Conservation (phyloP, 2,329 filamentous ascomycete genomes). For the Onygenales sp. region DNA sequence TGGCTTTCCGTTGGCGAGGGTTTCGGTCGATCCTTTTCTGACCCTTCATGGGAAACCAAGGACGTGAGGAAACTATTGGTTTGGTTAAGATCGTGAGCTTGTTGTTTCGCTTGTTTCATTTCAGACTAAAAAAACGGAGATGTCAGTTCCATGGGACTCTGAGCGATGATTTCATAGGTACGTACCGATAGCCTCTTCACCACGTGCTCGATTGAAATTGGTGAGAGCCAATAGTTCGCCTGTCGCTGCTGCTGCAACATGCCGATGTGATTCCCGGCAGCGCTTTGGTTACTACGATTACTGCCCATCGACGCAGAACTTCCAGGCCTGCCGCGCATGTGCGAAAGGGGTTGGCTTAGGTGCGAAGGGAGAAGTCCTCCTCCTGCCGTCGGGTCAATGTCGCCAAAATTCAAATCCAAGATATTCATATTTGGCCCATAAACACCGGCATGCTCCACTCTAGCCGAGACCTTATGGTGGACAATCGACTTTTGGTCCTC, state of each 20-base stretch:
- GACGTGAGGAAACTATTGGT: conserved; percentile 73
- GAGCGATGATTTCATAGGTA: background rate
- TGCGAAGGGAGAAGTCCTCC: conserved; percentile 62
- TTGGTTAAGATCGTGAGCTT: conserved; percentile 73
- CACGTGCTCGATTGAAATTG: conserved; percentile 88
- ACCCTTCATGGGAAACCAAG: conserved; percentile 62
- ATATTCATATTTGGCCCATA: conserved; percentile 58
- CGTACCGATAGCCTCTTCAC: conserved; percentile 74
- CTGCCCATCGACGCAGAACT: conserved; percentile 59
- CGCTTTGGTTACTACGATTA: conserved; percentile 49
- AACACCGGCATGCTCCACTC: conserved; percentile 89
- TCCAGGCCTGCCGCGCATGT: conserved; percentile 60
- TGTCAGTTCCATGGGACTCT: conserved; percentile 5
- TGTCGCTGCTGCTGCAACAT: conserved; percentile 62
- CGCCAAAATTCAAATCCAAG: conserved; percentile 83
- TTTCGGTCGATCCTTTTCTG: conserved; percentile 42
- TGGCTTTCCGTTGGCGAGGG: conserved; percentile 35
- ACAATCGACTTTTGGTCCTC: conserved; percentile 98
- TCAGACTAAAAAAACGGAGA: conserved; percentile 54
- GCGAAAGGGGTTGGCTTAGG: conserved; percentile 53
- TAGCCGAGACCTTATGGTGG: conserved; percentile 94
- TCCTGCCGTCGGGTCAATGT: conserved; percentile 70
- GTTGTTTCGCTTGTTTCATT: conserved; percentile 79
- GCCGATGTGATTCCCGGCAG: conserved; percentile 44
- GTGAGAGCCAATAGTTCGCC: conserved; percentile 75